phyloP scores from a whole-genome alignment of 2,329 filamentous ascomycete species.

The Chaetomium strumarium region DNA sequence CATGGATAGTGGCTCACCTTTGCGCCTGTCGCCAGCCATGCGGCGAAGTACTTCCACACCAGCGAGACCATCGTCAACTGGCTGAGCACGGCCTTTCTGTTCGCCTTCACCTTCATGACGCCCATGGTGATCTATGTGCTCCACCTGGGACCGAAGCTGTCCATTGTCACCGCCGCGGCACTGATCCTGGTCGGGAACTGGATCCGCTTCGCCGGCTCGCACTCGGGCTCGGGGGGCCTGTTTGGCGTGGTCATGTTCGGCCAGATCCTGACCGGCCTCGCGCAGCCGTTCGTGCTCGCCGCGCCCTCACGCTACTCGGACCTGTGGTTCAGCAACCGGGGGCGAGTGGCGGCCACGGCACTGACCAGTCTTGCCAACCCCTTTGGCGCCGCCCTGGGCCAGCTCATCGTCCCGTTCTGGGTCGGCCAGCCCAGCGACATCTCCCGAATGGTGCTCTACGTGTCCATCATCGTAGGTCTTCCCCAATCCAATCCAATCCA shows the following conservation, averaged over 20 bases:
- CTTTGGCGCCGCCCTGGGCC: constrained; percentile 79
- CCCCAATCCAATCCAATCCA: no score
- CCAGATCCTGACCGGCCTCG: constrained; percentile 81
- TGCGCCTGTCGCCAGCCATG: constrained; percentile 70
- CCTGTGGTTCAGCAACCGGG: constrained; percentile 83
- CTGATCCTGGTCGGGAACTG: constrained; percentile 82
- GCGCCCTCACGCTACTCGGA: constrained; percentile 90
- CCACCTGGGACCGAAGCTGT: constrained; percentile 71
- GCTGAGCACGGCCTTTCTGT: constrained; percentile 82
- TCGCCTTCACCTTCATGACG: constrained; percentile 69
- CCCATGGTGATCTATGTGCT: constrained; percentile 72
- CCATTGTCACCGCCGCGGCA: constrained; percentile 66
- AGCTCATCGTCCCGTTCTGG: constrained; percentile 78
- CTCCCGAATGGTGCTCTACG: constrained; percentile 76
- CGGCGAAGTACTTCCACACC: constrained; percentile 70
- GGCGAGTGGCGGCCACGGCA: constrained; percentile 82
- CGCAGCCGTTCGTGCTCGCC: constrained; percentile 86
- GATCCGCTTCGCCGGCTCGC: constrained; percentile 74
- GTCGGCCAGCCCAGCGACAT: constrained; percentile 58
- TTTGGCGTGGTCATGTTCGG: constrained; percentile 82
- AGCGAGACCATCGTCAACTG: constrained; percentile 79
- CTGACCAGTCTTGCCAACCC: constrained; percentile 82
- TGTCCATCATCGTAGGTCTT: constrained; percentile 67
- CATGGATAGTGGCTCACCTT: constrained; percentile 82
- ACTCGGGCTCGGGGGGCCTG: constrained; percentile 47